phyloP scores from a whole-genome alignment of 2,329 filamentous ascomycete species.

The Xylaria sp. region DNA sequence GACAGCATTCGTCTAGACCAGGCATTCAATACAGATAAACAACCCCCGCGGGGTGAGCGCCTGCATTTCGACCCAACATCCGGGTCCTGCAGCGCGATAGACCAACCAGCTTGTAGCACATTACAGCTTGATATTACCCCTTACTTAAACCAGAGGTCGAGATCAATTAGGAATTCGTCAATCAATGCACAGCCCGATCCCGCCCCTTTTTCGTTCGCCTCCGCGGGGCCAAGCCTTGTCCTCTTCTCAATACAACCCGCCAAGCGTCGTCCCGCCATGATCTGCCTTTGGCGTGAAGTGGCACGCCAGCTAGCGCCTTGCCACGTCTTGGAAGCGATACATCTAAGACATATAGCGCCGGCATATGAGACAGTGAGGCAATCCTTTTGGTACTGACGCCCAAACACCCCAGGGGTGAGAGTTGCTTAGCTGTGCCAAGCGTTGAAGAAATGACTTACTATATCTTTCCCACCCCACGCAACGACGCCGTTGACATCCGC shows the following conservation, averaged over 20 bases:
- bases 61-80: not conserved
- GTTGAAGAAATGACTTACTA: not conserved
- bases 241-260: not conserved
- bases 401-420: not conserved
- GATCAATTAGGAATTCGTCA: not conserved
- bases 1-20: too few relatives aligned
- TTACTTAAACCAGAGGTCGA: not conserved
- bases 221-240: conserved; percentile 7
- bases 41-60: not conserved
- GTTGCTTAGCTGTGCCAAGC: not conserved
- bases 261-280: conserved; percentile 12
- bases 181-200: too few relatives aligned
- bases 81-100: not conserved
- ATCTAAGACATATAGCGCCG: not conserved
- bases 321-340: not conserved
- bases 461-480: not conserved
- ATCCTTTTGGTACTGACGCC: not conserved
- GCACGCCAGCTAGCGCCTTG: not conserved
- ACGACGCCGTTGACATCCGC: too few relatives aligned
- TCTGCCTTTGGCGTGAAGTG: conserved; percentile 7
- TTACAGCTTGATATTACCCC: not conserved
- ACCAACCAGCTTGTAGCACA: not conserved
- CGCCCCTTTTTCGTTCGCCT: too few relatives aligned
- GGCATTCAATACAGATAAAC: not conserved
- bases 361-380: not conserved